Base-by-base conservation (phyloP, 2,329 filamentous ascomycete species). In the Triangularia verruculosa region DNA sequence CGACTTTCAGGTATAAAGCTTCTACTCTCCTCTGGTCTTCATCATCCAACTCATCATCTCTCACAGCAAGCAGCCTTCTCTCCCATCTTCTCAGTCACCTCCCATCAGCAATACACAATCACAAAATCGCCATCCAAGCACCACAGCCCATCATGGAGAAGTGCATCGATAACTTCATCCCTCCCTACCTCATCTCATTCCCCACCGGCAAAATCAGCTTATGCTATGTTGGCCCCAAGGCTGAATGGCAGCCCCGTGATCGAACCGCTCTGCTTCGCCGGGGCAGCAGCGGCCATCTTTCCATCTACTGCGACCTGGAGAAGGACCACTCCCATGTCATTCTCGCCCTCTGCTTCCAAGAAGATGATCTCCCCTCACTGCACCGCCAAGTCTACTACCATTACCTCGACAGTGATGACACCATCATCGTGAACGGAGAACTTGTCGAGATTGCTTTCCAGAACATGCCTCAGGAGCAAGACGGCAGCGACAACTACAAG, bases 381-480 rank as follows among this genome's bases (percentile, higher is more conserved):
- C n/a, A 52, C 43, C 39, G 58, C 25, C 58, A 60, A 32, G 43
- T 52, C 24, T 52, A 52, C 34, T 53, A 52, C 58, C 58, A 60
- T 43, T 60, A 60, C 27, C 9, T 60, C 12, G 58, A 60, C 27
- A 52, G 28, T 3, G 43, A 30, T 43, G 58, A 60, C 43, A 22
- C 15, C 7, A 51, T 54, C 43, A 20, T 25, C 27, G 39, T 27
- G 39, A 28, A n/a, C 15, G 25, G 51, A 51, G 22, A 28, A 8
- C 43, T 13, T 25, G 12, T 52, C 25, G 57, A 59, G 39, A 17
- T 59, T 17, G 12, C 11, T 43, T 30, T 60, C 11, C 25, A n/a
- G 8, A 60, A 60, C 58, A 7, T 24, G 8, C 47, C 47, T 2
- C 17, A 53, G 9, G 11, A 53, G 4, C 17, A 24, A 8, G 17